Evolutionary conservation across 345 rosid species (phyloP).

Genomic region (Hypericum perforatum): DNA sequence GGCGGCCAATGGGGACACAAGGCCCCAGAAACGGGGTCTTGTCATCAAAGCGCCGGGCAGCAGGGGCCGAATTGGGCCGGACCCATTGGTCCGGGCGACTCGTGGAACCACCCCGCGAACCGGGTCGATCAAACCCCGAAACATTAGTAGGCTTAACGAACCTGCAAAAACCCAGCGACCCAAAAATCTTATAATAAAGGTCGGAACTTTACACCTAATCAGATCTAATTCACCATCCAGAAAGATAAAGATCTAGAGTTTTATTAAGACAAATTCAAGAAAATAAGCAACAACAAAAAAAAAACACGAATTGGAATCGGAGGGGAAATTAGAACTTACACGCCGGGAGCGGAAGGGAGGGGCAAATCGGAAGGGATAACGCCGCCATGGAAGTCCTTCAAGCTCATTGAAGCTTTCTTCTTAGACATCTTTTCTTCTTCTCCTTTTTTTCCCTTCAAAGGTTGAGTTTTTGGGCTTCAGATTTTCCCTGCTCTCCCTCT

Average conservation of each 20-base stretch:
- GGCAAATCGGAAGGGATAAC: slow-evolving; percentile 24
- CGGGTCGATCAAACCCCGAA: too few relatives aligned
- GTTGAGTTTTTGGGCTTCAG: too few relatives aligned
- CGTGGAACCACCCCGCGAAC: slow-evolving; percentile 13
- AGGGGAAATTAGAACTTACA: slow-evolving; percentile 6
- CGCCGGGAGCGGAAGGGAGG: slow-evolving; percentile 23
- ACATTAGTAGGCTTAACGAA: too few relatives aligned
- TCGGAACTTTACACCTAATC: too few relatives aligned
- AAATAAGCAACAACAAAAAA: not conserved
- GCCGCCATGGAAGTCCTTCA: slow-evolving; percentile 28
- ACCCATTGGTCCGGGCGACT: slow-evolving; percentile 18
- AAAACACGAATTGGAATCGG: not conserved
- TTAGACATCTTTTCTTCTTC: slow-evolving; percentile 13
- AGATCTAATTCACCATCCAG: too few relatives aligned
- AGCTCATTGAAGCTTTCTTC: slow-evolving; percentile 22
- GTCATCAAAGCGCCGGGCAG: slow-evolving; percentile 13
- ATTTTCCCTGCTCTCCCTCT: too few relatives aligned
- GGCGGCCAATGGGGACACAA: slow-evolving; percentile 13
- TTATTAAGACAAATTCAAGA: not conserved
- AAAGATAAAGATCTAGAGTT: too few relatives aligned
- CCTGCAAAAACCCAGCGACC: too few relatives aligned
- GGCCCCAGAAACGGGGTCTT: slow-evolving; percentile 17
- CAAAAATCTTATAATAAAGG: too few relatives aligned
- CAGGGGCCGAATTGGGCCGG: slow-evolving; percentile 18
- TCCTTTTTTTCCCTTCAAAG: not conserved